Conservation (phyloP, 805 yeast species). For the Suhomyces xylopsoci region DNA sequence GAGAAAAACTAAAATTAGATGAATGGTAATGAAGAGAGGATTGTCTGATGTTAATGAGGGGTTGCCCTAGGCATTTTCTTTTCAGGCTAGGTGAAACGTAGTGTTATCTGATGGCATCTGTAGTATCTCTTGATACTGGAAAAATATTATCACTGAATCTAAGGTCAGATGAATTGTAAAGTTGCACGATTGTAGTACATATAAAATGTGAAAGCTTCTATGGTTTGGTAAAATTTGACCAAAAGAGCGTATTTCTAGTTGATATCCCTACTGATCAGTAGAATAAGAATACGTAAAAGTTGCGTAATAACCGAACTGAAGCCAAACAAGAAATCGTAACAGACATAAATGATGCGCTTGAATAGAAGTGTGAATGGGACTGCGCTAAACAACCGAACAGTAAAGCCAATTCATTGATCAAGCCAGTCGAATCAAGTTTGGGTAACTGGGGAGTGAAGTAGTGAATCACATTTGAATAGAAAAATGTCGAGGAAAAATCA, state of each 20-base stretch:
- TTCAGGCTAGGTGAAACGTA: background rate
- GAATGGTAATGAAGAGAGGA: background rate
- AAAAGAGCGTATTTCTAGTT: background rate
- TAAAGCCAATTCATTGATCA: conserved; percentile 4
- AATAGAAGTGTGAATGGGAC: background rate
- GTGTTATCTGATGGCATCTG: background rate
- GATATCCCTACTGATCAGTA: background rate
- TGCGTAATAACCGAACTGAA: background rate
- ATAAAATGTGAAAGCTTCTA: background rate
- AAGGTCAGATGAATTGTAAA: background rate
- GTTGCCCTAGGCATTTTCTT: background rate
- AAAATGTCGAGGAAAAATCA: background rate
- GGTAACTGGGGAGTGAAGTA: background rate
- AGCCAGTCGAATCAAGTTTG: conserved; percentile 5
- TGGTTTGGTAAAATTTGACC: background rate
- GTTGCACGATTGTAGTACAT: background rate
- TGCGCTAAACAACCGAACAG: background rate
- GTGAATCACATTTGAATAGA: background rate
- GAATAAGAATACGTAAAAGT: background rate
- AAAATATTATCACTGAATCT: background rate
- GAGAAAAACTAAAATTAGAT: background rate
- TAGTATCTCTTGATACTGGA: background rate
- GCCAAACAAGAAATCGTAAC: background rate
- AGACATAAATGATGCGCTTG: background rate
- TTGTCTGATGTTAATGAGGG: background rate